Conservation (phyloP, 2,329 filamentous ascomycete genomes). For the Dactylellina sp. region DNA sequence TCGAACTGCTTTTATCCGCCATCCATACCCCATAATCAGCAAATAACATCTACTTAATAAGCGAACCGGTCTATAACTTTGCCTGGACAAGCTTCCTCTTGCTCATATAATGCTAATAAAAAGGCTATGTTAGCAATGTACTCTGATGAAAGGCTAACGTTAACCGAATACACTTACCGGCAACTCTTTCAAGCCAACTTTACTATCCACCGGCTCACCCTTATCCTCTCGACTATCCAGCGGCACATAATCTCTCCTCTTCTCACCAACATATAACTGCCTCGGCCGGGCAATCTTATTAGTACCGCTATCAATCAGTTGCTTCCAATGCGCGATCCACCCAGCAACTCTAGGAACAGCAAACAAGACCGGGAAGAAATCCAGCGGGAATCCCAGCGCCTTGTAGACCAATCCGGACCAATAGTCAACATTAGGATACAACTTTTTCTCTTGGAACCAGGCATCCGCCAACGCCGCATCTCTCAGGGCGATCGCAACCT, state of each 20-base stretch:
- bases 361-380: slow-evolving; percentile 69
- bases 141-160: background rate
- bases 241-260: slow-evolving; percentile 66
- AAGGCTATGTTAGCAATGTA: slow-evolving; percentile 3
- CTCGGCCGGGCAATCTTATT: slow-evolving; percentile 69
- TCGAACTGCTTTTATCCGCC: background rate
- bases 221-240: slow-evolving; percentile 62
- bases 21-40: background rate
- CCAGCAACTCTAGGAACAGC: slow-evolving; percentile 68
- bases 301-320: slow-evolving; percentile 66
- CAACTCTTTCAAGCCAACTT: slow-evolving; percentile 59
- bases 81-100: slow-evolving; percentile 45
- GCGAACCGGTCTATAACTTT: slow-evolving; percentile 43
- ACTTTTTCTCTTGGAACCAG: slow-evolving; percentile 67
- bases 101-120: slow-evolving; percentile 52
- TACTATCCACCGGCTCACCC: slow-evolving; percentile 57
- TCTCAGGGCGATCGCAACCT: slow-evolving; percentile 67
- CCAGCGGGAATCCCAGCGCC: slow-evolving; percentile 69
- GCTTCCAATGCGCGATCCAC: slow-evolving; percentile 69
- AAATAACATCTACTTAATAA: background rate
- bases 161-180: slow-evolving; percentile 42
- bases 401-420: slow-evolving; percentile 69
- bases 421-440: slow-evolving; percentile 70
- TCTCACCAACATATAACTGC: slow-evolving; percentile 67
- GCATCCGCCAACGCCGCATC: slow-evolving; percentile 61